Conservation (phyloP, 176 grass and related monocot species). For the Oryza brachyantha region DNA sequence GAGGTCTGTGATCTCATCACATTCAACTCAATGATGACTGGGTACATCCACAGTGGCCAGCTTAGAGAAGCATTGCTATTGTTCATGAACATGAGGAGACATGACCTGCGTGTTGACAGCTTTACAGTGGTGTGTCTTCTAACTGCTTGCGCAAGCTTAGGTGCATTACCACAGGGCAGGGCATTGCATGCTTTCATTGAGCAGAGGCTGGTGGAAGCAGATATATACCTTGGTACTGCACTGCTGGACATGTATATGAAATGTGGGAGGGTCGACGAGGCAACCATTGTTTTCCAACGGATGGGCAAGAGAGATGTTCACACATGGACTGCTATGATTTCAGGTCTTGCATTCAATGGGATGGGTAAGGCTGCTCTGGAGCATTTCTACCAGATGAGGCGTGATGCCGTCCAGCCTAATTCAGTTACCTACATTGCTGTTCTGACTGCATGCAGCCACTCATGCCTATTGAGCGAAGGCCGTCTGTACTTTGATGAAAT, state of each 20-base stretch:
- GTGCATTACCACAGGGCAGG: slow-evolving; percentile 59
- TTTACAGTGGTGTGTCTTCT: slow-evolving; percentile 63
- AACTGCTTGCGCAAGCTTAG: slow-evolving; percentile 68
- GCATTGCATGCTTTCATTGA: slow-evolving; percentile 58
- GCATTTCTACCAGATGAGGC: slow-evolving; percentile 63
- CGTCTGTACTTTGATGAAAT: slow-evolving; percentile 60
- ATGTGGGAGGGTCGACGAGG: slow-evolving; percentile 62
- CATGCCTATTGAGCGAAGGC: slow-evolving; percentile 49
- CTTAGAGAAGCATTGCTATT: slow-evolving; percentile 57
- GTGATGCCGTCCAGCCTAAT: slow-evolving; percentile 41
- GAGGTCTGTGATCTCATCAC: slow-evolving; percentile 47
- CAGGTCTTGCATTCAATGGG: slow-evolving; percentile 63
- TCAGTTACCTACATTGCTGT: slow-evolving; percentile 66
- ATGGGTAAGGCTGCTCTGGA: slow-evolving; percentile 59
- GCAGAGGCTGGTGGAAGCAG: slow-evolving; percentile 46
- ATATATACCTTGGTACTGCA: slow-evolving; percentile 62
- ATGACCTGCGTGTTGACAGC: background rate
- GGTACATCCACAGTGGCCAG: slow-evolving; percentile 56
- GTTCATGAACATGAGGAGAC: slow-evolving; percentile 41
- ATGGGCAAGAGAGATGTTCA: slow-evolving; percentile 49
- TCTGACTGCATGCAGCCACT: slow-evolving; percentile 69
- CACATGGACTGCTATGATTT: slow-evolving; percentile 62
- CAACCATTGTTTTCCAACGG: slow-evolving; percentile 39
- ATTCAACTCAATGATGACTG: slow-evolving; percentile 73
- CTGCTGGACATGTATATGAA: slow-evolving; percentile 84